phyloP scores from a whole-genome alignment of 805 yeast species.

The Candida schatavii region DNA sequence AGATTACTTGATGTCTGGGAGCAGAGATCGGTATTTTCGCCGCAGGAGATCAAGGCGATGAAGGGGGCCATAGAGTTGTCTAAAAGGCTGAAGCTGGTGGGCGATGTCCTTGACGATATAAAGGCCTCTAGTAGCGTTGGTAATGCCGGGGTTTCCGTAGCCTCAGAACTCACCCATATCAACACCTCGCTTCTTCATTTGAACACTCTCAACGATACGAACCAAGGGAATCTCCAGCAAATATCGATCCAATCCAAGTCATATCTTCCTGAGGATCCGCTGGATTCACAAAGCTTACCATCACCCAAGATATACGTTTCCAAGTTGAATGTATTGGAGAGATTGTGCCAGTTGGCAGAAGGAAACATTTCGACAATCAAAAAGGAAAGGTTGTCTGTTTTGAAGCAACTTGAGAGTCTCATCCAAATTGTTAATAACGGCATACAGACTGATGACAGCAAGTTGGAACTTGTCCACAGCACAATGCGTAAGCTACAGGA shows the following conservation, averaged over 20 bases:
- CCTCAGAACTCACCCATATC: constrained; percentile 30
- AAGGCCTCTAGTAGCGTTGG: not conserved
- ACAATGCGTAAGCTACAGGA: constrained; percentile 24
- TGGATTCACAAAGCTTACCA: constrained; percentile 35
- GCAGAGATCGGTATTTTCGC: constrained; percentile 46
- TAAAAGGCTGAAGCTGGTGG: constrained; percentile 11
- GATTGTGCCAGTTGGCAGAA: constrained; percentile 31
- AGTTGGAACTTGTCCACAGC: constrained; percentile 25
- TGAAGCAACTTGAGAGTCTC: constrained; percentile 24
- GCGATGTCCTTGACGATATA: constrained; percentile 1
- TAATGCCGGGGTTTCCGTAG: constrained; percentile 10
- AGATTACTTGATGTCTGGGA: constrained; percentile 58
- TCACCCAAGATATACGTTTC: constrained; percentile 36
- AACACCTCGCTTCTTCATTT: constrained; percentile 29
- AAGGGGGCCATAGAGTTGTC: constrained; percentile 20
- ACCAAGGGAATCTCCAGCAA: constrained; percentile 36
- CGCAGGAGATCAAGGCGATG: constrained; percentile 25
- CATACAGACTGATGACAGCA: constrained; percentile 31
- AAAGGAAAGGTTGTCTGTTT: constrained; percentile 23
- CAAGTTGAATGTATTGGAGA: constrained; percentile 38
- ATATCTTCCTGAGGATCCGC: constrained; percentile 34
- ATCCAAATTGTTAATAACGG: constrained; percentile 23
- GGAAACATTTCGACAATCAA: constrained; percentile 31
- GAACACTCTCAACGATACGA: constrained; percentile 22
- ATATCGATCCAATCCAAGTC: constrained; percentile 35